Percentiles rank a stretch among this genome's conserved stretches.
These are phyloP conservation scores for Hirschfeldia incana DNA, from an alignment of 345 rosid species.

Conservation along the genomic window DNA sequence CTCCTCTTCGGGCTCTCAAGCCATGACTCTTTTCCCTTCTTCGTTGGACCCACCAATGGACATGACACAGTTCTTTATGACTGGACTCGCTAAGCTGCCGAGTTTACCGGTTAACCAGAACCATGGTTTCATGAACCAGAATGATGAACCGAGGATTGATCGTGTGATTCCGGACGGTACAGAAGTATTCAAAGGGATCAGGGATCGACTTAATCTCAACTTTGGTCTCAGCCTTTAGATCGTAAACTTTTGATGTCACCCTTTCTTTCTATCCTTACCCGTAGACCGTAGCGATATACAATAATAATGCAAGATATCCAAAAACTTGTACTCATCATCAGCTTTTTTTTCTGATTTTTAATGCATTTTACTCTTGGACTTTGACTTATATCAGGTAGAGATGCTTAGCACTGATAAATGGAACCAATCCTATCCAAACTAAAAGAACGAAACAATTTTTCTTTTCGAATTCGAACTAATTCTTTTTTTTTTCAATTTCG, in stretches of 20 bases:
- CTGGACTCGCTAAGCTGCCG: conserved; percentile 24
- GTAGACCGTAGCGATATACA: neutral
- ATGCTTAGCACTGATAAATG: neutral
- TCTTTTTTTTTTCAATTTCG: no score
- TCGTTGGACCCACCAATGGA: neutral
- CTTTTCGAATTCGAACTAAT: no score
- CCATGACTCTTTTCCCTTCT: neutral
- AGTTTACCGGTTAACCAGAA: conserved; percentile 11
- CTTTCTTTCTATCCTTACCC: neutral
- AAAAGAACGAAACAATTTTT: neutral
- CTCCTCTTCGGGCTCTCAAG: neutral
- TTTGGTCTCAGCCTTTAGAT: neutral
- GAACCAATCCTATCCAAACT: neutral
- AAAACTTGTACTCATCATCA: neutral
- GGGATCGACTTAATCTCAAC: neutral
- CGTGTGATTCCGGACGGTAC: neutral
- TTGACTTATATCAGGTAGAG: neutral
- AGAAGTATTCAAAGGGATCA: neutral
- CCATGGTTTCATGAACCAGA: neutral
- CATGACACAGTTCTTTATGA: neutral
- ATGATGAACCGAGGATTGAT: conserved; percentile 6
- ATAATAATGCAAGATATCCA: neutral
- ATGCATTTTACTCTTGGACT: neutral
- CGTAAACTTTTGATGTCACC: neutral
- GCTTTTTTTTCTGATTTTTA: neutral